Evolutionary conservation across 139 green algal genomes (phyloP).

Genomic region (Chlorokybus atmophyticus): DNA sequence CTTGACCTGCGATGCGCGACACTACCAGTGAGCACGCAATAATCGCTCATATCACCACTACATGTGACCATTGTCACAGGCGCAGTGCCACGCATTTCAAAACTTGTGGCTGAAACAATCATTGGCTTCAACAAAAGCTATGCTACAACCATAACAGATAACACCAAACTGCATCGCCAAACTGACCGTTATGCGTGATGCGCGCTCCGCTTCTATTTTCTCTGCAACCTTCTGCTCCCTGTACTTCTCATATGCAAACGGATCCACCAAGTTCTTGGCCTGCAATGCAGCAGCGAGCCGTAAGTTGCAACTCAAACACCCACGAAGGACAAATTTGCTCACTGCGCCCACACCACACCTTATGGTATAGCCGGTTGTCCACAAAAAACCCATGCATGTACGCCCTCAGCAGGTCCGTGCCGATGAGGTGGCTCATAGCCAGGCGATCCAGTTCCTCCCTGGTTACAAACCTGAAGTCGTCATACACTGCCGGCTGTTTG

Average conservation of each 20-base stretch:
- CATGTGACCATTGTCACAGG: too few relatives aligned
- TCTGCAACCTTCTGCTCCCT: slow-evolving; percentile 58
- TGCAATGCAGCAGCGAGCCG: slow-evolving; percentile 13
- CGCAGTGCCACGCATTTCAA: too few relatives aligned
- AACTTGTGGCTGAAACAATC: too few relatives aligned
- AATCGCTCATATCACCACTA: too few relatives aligned
- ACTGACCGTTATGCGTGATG: slow-evolving; percentile 52
- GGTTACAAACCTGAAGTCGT: slow-evolving; percentile 92
- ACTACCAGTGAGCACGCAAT: too few relatives aligned
- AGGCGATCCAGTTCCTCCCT: slow-evolving; percentile 57
- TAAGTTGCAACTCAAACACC: not conserved
- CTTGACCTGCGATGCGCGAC: slow-evolving; percentile 15
- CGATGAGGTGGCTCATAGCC: slow-evolving; percentile 75
- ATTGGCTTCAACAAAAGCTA: too few relatives aligned
- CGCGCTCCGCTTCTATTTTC: slow-evolving; percentile 77
- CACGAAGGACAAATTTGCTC: slow-evolving; percentile 40
- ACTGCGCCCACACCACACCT: slow-evolving; percentile 68
- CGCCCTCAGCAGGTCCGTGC: slow-evolving; percentile 75
- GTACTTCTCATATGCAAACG: slow-evolving; percentile 83
- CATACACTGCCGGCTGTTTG: slow-evolving; percentile 61
- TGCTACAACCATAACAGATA: too few relatives aligned
- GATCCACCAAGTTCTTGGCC: slow-evolving; percentile 44
- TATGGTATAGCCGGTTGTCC: slow-evolving; percentile 78
- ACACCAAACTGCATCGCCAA: too few relatives aligned
- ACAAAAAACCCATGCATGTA: slow-evolving; percentile 99